Evolutionary conservation across 805 yeast species (phyloP).

Genomic region (Yamadazyma scolyti): DNA sequence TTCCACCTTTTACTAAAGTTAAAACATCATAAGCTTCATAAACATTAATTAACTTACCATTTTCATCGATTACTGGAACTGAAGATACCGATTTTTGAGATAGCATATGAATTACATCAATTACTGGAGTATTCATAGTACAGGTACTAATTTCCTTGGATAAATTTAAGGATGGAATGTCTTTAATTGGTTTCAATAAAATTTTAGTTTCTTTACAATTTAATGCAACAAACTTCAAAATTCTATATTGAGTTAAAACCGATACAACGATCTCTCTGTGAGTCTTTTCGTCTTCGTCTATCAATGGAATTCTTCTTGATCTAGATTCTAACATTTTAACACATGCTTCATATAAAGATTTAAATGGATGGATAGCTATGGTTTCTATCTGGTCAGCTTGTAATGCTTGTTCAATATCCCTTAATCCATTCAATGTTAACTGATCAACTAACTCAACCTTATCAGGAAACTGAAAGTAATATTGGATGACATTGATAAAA

Average conservation of each 20-base stretch:
- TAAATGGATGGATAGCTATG: conserved; percentile 84
- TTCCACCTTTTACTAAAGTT: conserved; percentile 89
- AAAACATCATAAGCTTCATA: conserved; percentile 95
- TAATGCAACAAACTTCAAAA: conserved; percentile 89
- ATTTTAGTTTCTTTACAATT: conserved; percentile 93
- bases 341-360: conserved; percentile 88
- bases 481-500: conserved; percentile 91
- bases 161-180: conserved; percentile 62
- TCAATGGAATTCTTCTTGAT: conserved; percentile 90
- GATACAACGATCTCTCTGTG: conserved; percentile 92
- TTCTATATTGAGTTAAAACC: conserved; percentile 94
- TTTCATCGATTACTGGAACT: conserved; percentile 87
- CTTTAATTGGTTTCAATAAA: conserved; percentile 70
- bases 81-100: conserved; percentile 82
- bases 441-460: conserved; percentile 84
- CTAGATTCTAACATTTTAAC: conserved; percentile 82
- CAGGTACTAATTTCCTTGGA: conserved; percentile 63
- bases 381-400: conserved; percentile 87
- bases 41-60: conserved; percentile 67
- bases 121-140: conserved; percentile 86
- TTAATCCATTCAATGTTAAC: conserved; percentile 76
- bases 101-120: conserved; percentile 83
- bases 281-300: conserved; percentile 90
- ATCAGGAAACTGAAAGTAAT: conserved; percentile 86
- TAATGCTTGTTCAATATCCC: conserved; percentile 82